Conservation (phyloP, 331 rosid species). For the Erythrophleum ivorense region DNA sequence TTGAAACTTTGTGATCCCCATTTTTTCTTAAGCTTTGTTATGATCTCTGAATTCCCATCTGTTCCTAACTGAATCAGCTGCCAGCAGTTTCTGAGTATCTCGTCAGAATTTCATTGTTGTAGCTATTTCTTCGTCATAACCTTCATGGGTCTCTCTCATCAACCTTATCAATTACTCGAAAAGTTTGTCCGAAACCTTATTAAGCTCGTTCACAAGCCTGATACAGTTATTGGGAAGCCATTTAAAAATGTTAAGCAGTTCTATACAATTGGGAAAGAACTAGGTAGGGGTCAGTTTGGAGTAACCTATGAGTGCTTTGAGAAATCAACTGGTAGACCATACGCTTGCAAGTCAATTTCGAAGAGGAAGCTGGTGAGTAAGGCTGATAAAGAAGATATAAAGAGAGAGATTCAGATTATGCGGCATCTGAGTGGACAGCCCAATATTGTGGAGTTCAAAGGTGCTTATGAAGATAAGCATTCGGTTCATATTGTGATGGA, state of each 20-base stretch:
- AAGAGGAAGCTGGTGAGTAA: slow-evolving; percentile 78
- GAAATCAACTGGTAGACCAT: slow-evolving; percentile 62
- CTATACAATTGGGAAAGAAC: slow-evolving; percentile 73
- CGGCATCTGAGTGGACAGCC: slow-evolving; percentile 96
- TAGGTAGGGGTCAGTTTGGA: slow-evolving; percentile 97
- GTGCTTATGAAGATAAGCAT: slow-evolving; percentile 84
- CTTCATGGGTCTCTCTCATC: slow-evolving; percentile 63
- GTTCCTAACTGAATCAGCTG: neutral
- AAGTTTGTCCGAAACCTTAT: slow-evolving; percentile 51
- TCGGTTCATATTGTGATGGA: slow-evolving; percentile 94
- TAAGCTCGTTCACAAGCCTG: slow-evolving; percentile 40
- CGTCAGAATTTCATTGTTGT: slow-evolving; percentile 2
- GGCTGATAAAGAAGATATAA: slow-evolving; percentile 82
- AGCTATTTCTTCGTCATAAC: neutral
- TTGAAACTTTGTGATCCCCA: neutral
- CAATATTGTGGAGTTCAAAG: slow-evolving; percentile 89
- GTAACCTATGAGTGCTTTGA: slow-evolving; percentile 83
- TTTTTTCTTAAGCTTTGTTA: neutral
- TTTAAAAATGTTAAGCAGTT: slow-evolving; percentile 71
- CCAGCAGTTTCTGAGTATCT: neutral
- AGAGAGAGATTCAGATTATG: slow-evolving; percentile 93
- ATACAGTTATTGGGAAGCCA: slow-evolving; percentile 75
- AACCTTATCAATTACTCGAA: slow-evolving; percentile 42
- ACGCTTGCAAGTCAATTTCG: slow-evolving; percentile 89
- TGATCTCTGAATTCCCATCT: neutral